A percentile compares a stretch with the other conserved stretches of the same genome.
phyloP scores from a whole-genome alignment of 148 eudicot species.

The Dysphania ambrosioides region DNA sequence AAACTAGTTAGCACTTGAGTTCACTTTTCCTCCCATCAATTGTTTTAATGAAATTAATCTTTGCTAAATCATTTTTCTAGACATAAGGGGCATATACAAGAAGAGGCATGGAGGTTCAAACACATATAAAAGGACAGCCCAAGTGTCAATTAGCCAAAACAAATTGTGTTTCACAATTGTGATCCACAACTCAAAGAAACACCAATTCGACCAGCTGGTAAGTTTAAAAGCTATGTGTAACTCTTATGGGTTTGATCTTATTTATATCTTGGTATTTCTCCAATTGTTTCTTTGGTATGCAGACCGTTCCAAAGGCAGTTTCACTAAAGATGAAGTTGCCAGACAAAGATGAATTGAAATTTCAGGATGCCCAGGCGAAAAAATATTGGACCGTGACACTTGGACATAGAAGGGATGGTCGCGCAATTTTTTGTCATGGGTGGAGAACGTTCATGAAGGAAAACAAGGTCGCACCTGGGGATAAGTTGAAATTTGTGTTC shows the following conservation, averaged over 20 bases:
- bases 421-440: slow-evolving; percentile 12
- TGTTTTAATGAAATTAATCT: not conserved
- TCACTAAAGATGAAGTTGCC: slow-evolving; percentile 13
- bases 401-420: slow-evolving; percentile 20
- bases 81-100: slow-evolving; percentile 16
- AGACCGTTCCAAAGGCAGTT: slow-evolving; percentile 23
- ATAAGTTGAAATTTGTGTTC: slow-evolving; percentile 22
- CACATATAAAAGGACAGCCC: slow-evolving; percentile 1
- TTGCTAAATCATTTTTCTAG: slow-evolving; percentile 7
- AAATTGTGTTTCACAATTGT: slow-evolving; percentile 18
- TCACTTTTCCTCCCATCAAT: not conserved
- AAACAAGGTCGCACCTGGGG: slow-evolving; percentile 24
- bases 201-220: slow-evolving; percentile 27
- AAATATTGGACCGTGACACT: slow-evolving; percentile 28
- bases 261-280: not conserved
- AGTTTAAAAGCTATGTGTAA: not conserved
- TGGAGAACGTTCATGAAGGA: slow-evolving; percentile 25
- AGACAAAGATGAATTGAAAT: slow-evolving; percentile 15
- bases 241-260: not conserved
- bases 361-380: slow-evolving; percentile 23
- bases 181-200: slow-evolving; percentile 12
- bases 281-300: not conserved
- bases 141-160: not conserved
- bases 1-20: not conserved
- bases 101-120: not conserved